Evolutionary conservation across 371 early-diverging fungal species (phyloP).

Genomic region (Mucor racemosus): DNA sequence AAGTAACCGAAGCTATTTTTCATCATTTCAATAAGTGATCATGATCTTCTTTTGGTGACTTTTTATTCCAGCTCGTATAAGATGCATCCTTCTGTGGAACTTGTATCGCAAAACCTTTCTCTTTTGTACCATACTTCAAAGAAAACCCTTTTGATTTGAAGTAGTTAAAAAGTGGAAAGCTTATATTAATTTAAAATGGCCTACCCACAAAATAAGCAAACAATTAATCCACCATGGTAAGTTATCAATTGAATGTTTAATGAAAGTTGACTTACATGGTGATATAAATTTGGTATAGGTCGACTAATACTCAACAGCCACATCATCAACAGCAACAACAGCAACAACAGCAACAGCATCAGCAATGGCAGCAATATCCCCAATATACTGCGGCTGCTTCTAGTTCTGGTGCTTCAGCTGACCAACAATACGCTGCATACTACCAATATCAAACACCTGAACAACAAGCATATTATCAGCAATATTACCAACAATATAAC

Average conservation of each 20-base stretch:
- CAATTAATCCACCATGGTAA: conserved; percentile 33
- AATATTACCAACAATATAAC: conserved; percentile 35
- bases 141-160: background rate
- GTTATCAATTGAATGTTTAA: background rate
- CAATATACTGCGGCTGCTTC: background rate
- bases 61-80: background rate
- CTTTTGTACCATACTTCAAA: background rate
- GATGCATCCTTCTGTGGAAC: background rate
- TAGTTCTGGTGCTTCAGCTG: conserved; percentile 6
- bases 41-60: background rate
- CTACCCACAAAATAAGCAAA: conserved; percentile 30
- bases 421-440: conserved; percentile 31
- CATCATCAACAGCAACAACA: conserved; percentile 18
- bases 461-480: conserved; percentile 36
- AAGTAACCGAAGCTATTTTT: no score
- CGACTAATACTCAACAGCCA: conserved; percentile 10
- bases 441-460: conserved; percentile 29
- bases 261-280: no score
- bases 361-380: conserved; percentile 33
- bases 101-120: conserved; percentile 5
- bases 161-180: background rate
- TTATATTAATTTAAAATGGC: conserved; percentile 22
- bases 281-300: background rate
- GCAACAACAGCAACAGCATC: conserved; percentile 15
- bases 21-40: no score